Base-by-base conservation (phyloP, 805 yeast genomes). In the Candida hispaniensis region DNA sequence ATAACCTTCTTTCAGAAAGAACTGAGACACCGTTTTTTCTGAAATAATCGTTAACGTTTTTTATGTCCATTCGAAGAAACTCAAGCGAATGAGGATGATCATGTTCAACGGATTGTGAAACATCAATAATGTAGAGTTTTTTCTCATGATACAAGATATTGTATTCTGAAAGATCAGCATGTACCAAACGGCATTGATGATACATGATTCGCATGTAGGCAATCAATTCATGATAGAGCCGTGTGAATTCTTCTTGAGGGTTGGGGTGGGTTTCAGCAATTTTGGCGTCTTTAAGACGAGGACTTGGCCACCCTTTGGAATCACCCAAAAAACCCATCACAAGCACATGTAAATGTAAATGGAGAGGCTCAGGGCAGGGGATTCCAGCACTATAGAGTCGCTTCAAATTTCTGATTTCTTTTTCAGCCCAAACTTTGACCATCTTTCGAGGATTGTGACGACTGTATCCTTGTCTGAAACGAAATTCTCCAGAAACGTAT, bases 341-440 rank as follows among this genome's bases (percentile, higher is more conserved):
- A 27, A 91, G 60, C 2, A 91, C 95, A 57, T 91, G 95, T 18
- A 85, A 72, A 48, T 82, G 76, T 39, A 91, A 66, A 46, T 82
- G 94, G 9, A 83, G 58, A 1, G 99, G 98, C 52, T 81, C 79
- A 0, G 99, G 98, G 23, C 83, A 78, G n/a, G 93, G 91, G 20
- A 91, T 79, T 0, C 93, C 94, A 39, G 75, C 68, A 28, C 67
- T 53, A 54, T 79, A 62, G 13, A 91, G 64, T 51, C 99, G 69
- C 55, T 82, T 88, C 56, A 91, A 65, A 53, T 91, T 91, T 39
- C 99, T 62, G 46, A 86, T 88, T 59, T 91, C 99, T 52, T 91
- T 91, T 55, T 91, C 98, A 0, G 98, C 97, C 99, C 99, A 91
- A 14, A 86, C 69, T 55, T 82, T 83, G 43, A 91, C 94, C 96